These are phyloP conservation scores for Boletus coccyginus DNA, from an alignment of 768 basidiomycete species.

Conservation along the genomic window DNA sequence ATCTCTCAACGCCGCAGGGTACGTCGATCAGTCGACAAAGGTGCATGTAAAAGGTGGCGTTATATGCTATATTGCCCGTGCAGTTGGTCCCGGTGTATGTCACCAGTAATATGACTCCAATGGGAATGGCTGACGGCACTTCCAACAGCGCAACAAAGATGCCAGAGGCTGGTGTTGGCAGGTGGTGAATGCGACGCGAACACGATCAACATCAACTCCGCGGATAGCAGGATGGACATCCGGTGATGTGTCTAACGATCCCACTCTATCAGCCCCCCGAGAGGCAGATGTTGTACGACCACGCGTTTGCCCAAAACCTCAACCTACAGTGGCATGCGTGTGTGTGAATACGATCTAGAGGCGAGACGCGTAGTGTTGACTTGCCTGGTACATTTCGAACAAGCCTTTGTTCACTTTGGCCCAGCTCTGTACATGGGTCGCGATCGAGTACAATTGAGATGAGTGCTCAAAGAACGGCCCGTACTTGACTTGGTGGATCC, in stretches of 20 bases:
- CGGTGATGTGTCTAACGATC: constrained; percentile 24
- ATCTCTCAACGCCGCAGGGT: background rate
- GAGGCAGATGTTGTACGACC: constrained; percentile 92
- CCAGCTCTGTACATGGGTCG: constrained; percentile 87
- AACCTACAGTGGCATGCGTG: constrained; percentile 42
- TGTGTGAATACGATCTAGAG: constrained; percentile 4
- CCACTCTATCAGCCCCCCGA: constrained; percentile 83
- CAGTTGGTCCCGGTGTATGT: background rate
- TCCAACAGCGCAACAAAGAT: constrained; percentile 1
- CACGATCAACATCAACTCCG: constrained; percentile 17
- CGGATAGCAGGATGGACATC: constrained; percentile 7
- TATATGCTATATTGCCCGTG: background rate
- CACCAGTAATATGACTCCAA: constrained; percentile 2
- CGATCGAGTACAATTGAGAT: constrained; percentile 84
- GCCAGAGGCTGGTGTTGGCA: constrained; percentile 5
- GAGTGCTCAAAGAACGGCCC: constrained; percentile 94
- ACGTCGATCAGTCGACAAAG: background rate
- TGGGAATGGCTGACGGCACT: constrained; percentile 8
- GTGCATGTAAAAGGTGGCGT: background rate
- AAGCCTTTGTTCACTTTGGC: constrained; percentile 86
- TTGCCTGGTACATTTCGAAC: constrained; percentile 93
- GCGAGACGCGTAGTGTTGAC: background rate
- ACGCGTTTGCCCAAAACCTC: constrained; percentile 93
- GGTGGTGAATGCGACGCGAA: constrained; percentile 13
- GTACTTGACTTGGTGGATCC: constrained; percentile 76